Evolutionary conservation across 108 stramenopile species (phyloP).

Genomic region (Cyclotella choctawhatcheeana): DNA sequence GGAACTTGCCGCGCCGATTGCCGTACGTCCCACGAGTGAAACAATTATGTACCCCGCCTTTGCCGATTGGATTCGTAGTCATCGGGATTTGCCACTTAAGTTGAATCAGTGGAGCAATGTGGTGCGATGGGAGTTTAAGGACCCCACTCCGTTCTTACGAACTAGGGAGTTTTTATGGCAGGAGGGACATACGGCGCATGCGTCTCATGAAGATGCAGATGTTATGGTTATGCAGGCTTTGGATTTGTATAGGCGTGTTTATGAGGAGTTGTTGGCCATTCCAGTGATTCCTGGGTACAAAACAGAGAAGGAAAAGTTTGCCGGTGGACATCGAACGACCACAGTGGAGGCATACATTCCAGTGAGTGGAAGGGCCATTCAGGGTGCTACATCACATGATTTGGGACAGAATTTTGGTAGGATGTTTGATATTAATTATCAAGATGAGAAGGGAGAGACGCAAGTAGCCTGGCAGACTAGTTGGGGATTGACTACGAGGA

Average conservation of each 20-base stretch:
- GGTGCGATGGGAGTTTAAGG: constrained; percentile 99
- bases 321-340: constrained; percentile 96
- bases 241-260: constrained; percentile 94
- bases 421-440: constrained; percentile 98
- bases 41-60: constrained; percentile 99
- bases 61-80: constrained; percentile 94
- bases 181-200: constrained; percentile 99
- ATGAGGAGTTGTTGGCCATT: constrained; percentile 98
- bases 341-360: constrained; percentile 99
- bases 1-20: constrained; percentile 96
- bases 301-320: constrained; percentile 98
- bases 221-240: constrained; percentile 95
- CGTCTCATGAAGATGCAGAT: constrained; percentile 95
- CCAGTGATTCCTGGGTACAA: constrained; percentile 99
- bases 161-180: constrained; percentile 99
- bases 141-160: constrained; percentile 98
- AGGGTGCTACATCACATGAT: constrained; percentile 98
- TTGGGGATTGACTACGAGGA: constrained; percentile 98
- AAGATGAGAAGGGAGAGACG: constrained; percentile 91
- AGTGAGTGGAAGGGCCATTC: constrained; percentile 97
- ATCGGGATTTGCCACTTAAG: constrained; percentile 96
- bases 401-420: constrained; percentile 99
- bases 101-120: constrained; percentile 99
- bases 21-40: constrained; percentile 97
- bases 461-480: constrained; percentile 97